Conservation (phyloP, 495 filamentous ascomycete genomes). For the Aspergillus kassunensis region DNA sequence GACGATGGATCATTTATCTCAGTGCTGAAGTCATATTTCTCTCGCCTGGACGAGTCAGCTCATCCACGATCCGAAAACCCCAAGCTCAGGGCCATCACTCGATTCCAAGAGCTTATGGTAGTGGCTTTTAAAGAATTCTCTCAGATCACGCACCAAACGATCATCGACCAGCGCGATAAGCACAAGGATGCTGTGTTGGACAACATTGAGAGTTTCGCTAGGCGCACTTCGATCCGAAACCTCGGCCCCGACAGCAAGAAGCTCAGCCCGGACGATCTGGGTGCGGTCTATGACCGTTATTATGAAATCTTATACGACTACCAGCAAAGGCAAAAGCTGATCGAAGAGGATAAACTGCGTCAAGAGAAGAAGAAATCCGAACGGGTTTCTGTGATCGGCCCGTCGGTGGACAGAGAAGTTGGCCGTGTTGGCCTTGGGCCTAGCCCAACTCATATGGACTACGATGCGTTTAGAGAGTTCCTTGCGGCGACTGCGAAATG, state of each 20-base stretch:
- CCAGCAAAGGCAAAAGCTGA: conserved; percentile 71
- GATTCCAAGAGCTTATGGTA: conserved; percentile 97
- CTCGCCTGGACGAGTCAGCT: conserved; percentile 86
- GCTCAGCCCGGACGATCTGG: conserved; percentile 77
- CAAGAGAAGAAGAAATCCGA: conserved; percentile 53
- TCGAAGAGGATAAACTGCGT: conserved; percentile 67
- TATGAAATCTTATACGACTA: conserved; percentile 87
- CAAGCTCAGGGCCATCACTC: conserved; percentile 85
- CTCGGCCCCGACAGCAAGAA: conserved; percentile 93
- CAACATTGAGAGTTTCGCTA: conserved; percentile 95
- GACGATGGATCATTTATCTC: conserved; percentile 98
- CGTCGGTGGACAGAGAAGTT: conserved; percentile 40
- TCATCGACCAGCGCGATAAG: conserved; percentile 81
- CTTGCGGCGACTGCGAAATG: conserved; percentile 83
- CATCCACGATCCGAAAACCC: conserved; percentile 93
- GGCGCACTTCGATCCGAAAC: conserved; percentile 92
- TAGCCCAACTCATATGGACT: conserved; percentile 88
- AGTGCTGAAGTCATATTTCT: conserved; percentile 91
- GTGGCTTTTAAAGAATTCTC: conserved; percentile 98
- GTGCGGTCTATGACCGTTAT: conserved; percentile 87
- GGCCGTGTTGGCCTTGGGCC: conserved; percentile 88
- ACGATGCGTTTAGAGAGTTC: conserved; percentile 91
- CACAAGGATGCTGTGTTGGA: conserved; percentile 89
- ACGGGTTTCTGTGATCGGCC: conserved; percentile 40
- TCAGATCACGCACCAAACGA: conserved; percentile 86